phyloP scores from a whole-genome alignment of 2,329 filamentous ascomycete species.

The Phyllosticta capitalensis region DNA sequence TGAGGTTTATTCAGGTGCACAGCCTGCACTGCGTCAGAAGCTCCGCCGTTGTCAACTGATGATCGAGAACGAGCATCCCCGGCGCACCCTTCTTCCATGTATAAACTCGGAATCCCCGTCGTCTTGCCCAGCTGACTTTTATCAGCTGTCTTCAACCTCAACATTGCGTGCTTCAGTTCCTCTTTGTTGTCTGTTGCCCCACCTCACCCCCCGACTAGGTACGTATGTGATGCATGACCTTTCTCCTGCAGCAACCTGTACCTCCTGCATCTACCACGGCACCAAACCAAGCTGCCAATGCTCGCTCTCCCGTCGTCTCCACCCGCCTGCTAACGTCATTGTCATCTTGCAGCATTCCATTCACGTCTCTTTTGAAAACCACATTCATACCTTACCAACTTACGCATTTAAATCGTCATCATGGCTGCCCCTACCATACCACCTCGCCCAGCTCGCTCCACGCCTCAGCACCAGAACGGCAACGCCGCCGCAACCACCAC shows the following conservation, averaged over 20 bases:
- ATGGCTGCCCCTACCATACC: conserved; percentile 49
- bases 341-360: not conserved
- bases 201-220: not conserved
- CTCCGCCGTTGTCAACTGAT: not conserved
- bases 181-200: not conserved
- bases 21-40: not conserved
- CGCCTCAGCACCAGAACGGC: conserved; percentile 32
- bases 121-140: too few relatives aligned
- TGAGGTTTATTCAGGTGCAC: not conserved
- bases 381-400: not conserved
- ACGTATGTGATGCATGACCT: not conserved
- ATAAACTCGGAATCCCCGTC: not conserved
- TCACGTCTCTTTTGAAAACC: not conserved
- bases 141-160: not conserved
- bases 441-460: conserved; percentile 50
- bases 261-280: not conserved
- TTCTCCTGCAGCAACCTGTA: not conserved
- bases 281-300: not conserved
- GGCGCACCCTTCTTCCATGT: not conserved
- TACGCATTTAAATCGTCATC: conserved; percentile 13
- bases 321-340: not conserved
- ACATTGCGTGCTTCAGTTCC: not conserved
- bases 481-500: conserved; percentile 32
- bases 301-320: not conserved
- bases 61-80: not conserved